phyloP scores from a whole-genome alignment of 2,329 filamentous ascomycete genomes.

The Chrysoporthe puriensis region DNA sequence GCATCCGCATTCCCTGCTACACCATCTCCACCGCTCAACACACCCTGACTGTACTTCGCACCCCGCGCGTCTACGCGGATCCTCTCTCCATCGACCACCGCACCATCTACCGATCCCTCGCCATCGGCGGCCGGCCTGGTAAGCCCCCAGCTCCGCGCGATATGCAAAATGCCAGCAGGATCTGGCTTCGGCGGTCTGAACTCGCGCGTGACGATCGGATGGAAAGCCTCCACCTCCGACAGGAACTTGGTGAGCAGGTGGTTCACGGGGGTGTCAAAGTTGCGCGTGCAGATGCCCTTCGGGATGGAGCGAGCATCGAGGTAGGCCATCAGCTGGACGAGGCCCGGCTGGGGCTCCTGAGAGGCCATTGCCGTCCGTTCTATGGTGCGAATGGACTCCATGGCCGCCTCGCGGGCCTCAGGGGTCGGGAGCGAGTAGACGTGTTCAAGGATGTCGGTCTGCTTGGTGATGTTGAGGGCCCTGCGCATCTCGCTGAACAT shows the following conservation, averaged over 20 bases:
- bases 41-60: constrained; percentile 31
- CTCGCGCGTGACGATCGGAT: constrained; percentile 82
- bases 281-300: constrained; percentile 91
- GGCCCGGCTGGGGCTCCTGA: constrained; percentile 82
- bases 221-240: constrained; percentile 62
- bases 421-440: constrained; percentile 72
- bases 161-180: constrained; percentile 85
- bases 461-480: constrained; percentile 72
- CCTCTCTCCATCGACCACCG: constrained; percentile 11
- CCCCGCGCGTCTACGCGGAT: constrained; percentile 18
- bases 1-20: constrained; percentile 44
- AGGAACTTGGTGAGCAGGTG: constrained; percentile 79
- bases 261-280: constrained; percentile 81
- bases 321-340: constrained; percentile 79
- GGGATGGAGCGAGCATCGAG: constrained; percentile 68
- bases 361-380: constrained; percentile 79
- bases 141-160: constrained; percentile 78
- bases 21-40: constrained; percentile 32
- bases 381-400: constrained; percentile 75
- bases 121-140: constrained; percentile 29
- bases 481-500: constrained; percentile 91
- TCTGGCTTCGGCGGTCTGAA: constrained; percentile 84
- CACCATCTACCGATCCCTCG: not conserved
- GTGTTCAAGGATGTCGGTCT: constrained; percentile 85
- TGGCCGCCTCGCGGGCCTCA: constrained; percentile 63